phyloP scores from a whole-genome alignment of 2,329 filamentous ascomycete genomes.

The Torrubiellomyces zombiae region DNA sequence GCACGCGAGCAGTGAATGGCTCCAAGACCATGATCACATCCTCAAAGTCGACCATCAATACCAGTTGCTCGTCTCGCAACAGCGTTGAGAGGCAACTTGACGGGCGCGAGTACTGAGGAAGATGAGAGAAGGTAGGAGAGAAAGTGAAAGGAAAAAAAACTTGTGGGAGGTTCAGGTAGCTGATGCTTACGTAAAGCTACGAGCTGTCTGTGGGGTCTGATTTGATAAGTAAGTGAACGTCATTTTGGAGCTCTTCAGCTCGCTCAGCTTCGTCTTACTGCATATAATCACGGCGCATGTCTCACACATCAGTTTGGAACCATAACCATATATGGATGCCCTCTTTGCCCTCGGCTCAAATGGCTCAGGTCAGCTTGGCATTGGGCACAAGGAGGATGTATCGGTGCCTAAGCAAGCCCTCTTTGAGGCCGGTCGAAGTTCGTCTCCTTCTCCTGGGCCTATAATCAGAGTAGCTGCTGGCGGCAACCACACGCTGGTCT shows the following conservation, averaged over 20 bases:
- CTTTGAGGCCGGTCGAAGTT: slow-evolving; percentile 36
- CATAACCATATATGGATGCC: slow-evolving; percentile 21
- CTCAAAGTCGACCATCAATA: too few species aligned
- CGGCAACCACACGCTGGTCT: slow-evolving; percentile 73
- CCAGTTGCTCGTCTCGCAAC: too few species aligned
- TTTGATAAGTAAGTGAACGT: too few species aligned
- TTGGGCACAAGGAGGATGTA: slow-evolving; percentile 55
- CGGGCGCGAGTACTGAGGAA: too few species aligned
- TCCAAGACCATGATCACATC: slow-evolving; percentile 16
- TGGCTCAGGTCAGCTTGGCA: slow-evolving; percentile 56
- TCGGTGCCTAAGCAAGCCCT: slow-evolving; percentile 45
- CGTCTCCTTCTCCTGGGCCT: slow-evolving; percentile 15
- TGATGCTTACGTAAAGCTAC: too few species aligned
- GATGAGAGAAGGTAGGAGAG: too few species aligned
- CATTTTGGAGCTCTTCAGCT: slow-evolving; percentile 1
- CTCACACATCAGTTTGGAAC: too few species aligned
- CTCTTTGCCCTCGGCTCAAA: slow-evolving; percentile 62
- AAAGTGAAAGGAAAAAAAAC: slow-evolving; percentile 5
- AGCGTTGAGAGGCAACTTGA: too few species aligned
- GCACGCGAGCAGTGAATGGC: slow-evolving; percentile 10
- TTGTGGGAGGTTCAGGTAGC: slow-evolving; percentile 1
- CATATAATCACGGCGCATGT: too few species aligned
- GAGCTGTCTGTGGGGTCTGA: too few species aligned
- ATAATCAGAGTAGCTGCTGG: slow-evolving; percentile 38
- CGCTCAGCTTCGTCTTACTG: too few species aligned